Base-by-base conservation (phyloP, 2,329 filamentous ascomycete species). In the Rhinocladiella mackenziei region DNA sequence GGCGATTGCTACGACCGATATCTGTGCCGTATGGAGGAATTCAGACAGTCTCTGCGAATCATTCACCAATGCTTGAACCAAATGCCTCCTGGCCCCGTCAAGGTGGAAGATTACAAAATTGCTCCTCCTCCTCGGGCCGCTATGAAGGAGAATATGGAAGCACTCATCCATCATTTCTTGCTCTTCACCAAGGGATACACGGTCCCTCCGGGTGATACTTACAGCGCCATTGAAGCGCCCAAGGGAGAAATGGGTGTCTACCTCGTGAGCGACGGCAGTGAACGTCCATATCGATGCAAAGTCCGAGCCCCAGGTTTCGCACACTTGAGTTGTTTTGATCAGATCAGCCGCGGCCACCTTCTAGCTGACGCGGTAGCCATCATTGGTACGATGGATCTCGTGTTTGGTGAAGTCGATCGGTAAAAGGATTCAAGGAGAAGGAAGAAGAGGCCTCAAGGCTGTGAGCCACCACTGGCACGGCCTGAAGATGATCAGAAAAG, bases 91-190 rank as follows among this genome's bases (percentile, higher is more conserved):
- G 92, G 92, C 19, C 92, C 92, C 39, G 80, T 97, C 64, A 86
- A 91, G 58, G 88, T 96, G 30, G 92, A 98, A 71, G 92, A 98
- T 71, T 98, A 97, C 81, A 98, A 98, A 80, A 80, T 98, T 62
- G 85, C 87, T 2, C 92, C 92, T 15, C 92, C 92, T 51, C 94
- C 92, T n/a, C 83, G 92, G 62, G 77, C 87, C 32, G 92, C 92
- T 62, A 98, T 98, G 92, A 98, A 98, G 80, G 92, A 98, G 80
- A 98, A 98, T 76, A 98, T 98, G 94, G 92, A 98, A 74, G 89
- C 92, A 28, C 80, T 98, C 31, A 98, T 98, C 65, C 92, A 98
- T 74, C 92, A 98, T 76, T 98, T 98, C 78, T 73, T 98, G 56
- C 82, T 98, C 41, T 98, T 91, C 76, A 97, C 89, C 68, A 98